Evolutionary conservation across 75 land plant genomes (phyloP).

Genomic region (Pinus albicaulis): DNA sequence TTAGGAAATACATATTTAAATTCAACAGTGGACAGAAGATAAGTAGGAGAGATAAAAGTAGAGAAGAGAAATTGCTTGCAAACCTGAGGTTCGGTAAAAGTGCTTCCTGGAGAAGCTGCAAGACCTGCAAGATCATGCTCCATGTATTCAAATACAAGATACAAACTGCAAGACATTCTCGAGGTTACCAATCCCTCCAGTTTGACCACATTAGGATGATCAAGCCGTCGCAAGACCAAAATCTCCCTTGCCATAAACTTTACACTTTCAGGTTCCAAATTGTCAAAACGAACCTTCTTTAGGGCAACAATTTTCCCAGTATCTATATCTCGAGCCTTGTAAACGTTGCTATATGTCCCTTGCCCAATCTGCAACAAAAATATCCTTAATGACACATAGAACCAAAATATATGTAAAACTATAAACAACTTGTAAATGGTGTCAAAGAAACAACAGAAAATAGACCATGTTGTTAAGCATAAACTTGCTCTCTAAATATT

Average conservation of each 20-base stretch:
- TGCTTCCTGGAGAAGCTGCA: slow-evolving; percentile 55
- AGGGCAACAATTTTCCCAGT: slow-evolving; percentile 80
- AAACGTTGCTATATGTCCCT: slow-evolving; percentile 92
- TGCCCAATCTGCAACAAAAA: slow-evolving; percentile 67
- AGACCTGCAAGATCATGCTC: slow-evolving; percentile 63
- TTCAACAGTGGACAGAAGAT: too few species aligned
- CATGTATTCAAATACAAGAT: slow-evolving; percentile 87
- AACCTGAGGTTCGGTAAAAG: slow-evolving; percentile 78
- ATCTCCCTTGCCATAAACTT: slow-evolving; percentile 97
- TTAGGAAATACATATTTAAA: too few species aligned
- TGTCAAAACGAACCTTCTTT: slow-evolving; percentile 87
- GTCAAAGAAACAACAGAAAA: too few species aligned
- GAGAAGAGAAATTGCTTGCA: background rate
- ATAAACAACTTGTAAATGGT: too few species aligned
- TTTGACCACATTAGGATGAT: slow-evolving; percentile 87
- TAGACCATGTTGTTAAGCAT: too few species aligned
- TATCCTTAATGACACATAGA: too few species aligned
- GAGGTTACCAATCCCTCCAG: slow-evolving; percentile 87
- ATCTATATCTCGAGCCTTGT: slow-evolving; percentile 71
- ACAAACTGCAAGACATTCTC: slow-evolving; percentile 76
- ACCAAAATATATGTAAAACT: too few species aligned
- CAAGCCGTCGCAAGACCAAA: slow-evolving; percentile 67
- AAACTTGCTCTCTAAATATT: too few species aligned
- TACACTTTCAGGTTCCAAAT: slow-evolving; percentile 93
- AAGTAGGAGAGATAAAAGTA: too few species aligned